Evolutionary conservation across 768 basidiomycete genomes (phyloP), one percentile per base, ranked within the genome.

Genomic region (Ramaria rubella): DNA sequence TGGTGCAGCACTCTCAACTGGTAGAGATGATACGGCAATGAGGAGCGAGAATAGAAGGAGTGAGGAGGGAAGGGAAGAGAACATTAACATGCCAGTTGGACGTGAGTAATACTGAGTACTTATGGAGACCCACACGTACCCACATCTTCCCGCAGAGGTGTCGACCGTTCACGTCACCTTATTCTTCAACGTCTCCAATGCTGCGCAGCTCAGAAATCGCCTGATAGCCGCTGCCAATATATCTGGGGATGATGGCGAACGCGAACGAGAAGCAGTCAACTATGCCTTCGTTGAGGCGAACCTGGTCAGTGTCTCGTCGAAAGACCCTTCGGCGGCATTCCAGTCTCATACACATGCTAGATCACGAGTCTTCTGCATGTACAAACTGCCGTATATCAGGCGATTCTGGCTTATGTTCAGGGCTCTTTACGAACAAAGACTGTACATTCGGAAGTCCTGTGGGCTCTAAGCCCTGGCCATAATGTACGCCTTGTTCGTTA

Each of bases 391-490:
- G 78, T 94, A 11, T 77, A 86, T 53, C 89, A 92, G 62, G 86
- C 92, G 1, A 73, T 91, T n/a, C 71, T 94, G 11, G 81, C 91
- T 0, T 75, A 80, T 27, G 68, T 78, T 2, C 79, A 85, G 40
- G 75, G 73, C 21, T 64, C 72, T 1, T 73, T 95, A 56, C 77
- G 86, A 46, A 94, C 94, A 1, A 90, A 87, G 71, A 91, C 92
- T 1, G 72, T 94, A 0, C 94, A 97, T 66, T 92, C 92, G 0
- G 94, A 98, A 69, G 78, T 97, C 50, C 75, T 97, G n/a, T 93
- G 87, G 77, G 72, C 81, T 21, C 74, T 97, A 48, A 91, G 88
- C 61, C 92, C 93, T 2, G 90, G 84, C 4, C 89, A 90, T 61
- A 96, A 94, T 66, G 91, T 90, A 53, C 48, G 76, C 63, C 2